Conservation (phyloP, 129 eudicot genomes). For the Pittosporum tobira region DNA sequence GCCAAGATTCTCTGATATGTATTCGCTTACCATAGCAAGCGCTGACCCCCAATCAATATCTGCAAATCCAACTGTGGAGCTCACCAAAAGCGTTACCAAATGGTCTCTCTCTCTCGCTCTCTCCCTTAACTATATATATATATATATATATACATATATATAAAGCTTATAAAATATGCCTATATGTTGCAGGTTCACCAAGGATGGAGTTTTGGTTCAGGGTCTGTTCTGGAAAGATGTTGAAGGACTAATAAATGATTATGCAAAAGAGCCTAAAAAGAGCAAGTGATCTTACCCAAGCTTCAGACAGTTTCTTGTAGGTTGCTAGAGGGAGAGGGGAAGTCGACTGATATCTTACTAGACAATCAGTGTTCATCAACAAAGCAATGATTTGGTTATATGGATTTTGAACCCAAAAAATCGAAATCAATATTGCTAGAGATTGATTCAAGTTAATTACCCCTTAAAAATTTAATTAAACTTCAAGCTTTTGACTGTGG, state of each 20-base stretch:
- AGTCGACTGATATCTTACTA: conserved; percentile 12
- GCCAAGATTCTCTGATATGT: conserved; percentile 84
- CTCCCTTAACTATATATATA: too few species aligned
- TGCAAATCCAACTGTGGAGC: conserved; percentile 73
- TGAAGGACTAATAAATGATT: conserved; percentile 48
- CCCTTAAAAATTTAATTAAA: too few species aligned
- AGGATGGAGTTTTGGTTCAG: conserved; percentile 90
- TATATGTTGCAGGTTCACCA: conserved; percentile 54
- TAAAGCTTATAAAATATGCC: neutral
- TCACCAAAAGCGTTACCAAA: conserved; percentile 84
- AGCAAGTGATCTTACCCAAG: conserved; percentile 49
- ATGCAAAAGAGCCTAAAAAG: conserved; percentile 61
- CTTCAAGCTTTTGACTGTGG: too few species aligned
- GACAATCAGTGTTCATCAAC: conserved; percentile 5
- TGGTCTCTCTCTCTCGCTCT: conserved; percentile 41
- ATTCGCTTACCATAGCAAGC: conserved; percentile 70
- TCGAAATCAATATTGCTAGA: too few species aligned
- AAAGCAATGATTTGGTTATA: neutral
- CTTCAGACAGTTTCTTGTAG: conserved; percentile 17
- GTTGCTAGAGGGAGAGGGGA: conserved; percentile 7
- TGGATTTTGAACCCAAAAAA: conserved; percentile 14
- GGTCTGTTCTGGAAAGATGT: conserved; percentile 88
- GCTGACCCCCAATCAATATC: conserved; percentile 78
- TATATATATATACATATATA: too few species aligned
- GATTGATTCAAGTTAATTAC: too few species aligned